Evolutionary conservation across 139 green algal genomes (phyloP), one percentile per base, ranked within the genome.

Genomic region (Nannochloris sp.): DNA sequence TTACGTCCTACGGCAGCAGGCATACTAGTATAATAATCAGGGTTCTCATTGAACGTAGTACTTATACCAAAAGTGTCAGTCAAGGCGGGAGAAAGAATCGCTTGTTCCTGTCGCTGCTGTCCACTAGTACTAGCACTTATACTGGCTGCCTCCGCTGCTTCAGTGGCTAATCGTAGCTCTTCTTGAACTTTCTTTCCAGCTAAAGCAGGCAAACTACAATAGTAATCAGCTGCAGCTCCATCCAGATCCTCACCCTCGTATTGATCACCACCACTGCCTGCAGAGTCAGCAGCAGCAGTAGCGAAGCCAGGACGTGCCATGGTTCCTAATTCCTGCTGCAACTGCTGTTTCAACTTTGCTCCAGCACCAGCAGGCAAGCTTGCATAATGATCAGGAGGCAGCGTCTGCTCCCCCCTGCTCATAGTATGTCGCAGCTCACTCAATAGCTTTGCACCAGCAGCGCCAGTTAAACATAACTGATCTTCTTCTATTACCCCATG

Each of bases 211-310:
- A 74, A 10, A 33, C 45, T 68, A 39, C 46, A 60, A 24, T 68
- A 74, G 27, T 74, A 74, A 0, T 47, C n/a, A 35, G 25, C 9
- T 13, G n/a, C n/a, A n/a, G n/a, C n/a, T n/a, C n/a, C n/a, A n/a
- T n/a, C n/a, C n/a, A n/a, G n/a, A n/a, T n/a, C n/a, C n/a, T n/a
- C n/a, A n/a, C n/a, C n/a, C n/a, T n/a, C n/a, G n/a, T n/a, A n/a
- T 13, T 62, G 34, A 9, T 9, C 9, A 29, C 51, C 51, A 9
- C 27, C 51, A 27, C 14, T 44, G 54, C 34, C 8, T 8, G 54
- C 34, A 6, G 15, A 35, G 15, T n/a, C 19, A 35, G 54, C 19
- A 10, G 1, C 14, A 15, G 54, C 44, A 7, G 13, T 13, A 51
- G 13, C 19, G 54, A 35, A 34, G 34, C 7, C 10, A 9, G 7